Base-by-base conservation (phyloP, 2,329 filamentous ascomycete species). In the Verticillium klebahnii region DNA sequence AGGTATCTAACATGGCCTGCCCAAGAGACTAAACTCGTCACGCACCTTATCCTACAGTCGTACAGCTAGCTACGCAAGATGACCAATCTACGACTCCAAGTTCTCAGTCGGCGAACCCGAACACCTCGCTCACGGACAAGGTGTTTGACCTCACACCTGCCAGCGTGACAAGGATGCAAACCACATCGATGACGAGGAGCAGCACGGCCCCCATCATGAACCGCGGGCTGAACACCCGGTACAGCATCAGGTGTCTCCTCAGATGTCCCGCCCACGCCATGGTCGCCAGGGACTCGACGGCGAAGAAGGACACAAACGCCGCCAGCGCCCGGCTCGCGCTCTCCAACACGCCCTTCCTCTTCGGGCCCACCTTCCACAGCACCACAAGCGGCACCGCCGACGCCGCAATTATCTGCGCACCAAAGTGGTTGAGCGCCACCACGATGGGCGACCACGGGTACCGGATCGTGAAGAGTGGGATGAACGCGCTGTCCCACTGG, bases 401-500 rank as follows among this genome's bases (percentile, higher is more conserved):
- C 2, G 88, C 90, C 45, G 92, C 91, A 1, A 98, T 79, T 63
- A 98, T 92, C 73, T 96, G 94, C 0, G 92, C 89, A 9, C 90
- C 93, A 68, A 95, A 97, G 0, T 90, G 93, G 79, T 98, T 99
- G 63, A 96, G 82, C 1, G 86, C 78, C 39, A 99, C 86, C 29
- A 95, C 80, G 2, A 98, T 72, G 0, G 93, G 93, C 0, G 88
- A 90, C 91, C 91, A 97, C 1, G 95, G 95, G 76, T 99, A 97
- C 62, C 86, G 85, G 66, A 99, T 86, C 6, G 85, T 86, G 62
- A 89, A 87, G 8, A 98, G 83, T 0, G 94, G 91, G 67, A 99
- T 91, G 77, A 99, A 99, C 3, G 93, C 94, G 23, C 87, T 86
- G 77, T 99, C 95, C 95, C 95, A 99, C 72, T 99, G 95, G 71